Conservation (phyloP, 306 rosid species). For the Carpinus fangiana region DNA sequence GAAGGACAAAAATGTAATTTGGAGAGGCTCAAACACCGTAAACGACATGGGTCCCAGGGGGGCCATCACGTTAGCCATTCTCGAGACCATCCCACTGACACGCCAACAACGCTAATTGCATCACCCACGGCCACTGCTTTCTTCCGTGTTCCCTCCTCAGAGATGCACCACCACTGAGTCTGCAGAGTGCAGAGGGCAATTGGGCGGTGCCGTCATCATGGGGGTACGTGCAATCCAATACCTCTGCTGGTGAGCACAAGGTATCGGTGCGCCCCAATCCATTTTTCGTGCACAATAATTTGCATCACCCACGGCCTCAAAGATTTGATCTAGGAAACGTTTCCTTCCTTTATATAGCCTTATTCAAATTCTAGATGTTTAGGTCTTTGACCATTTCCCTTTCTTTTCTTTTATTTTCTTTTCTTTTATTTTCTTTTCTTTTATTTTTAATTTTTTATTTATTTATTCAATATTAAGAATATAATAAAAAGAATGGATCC, state of each 20-base stretch:
- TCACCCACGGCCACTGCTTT: background rate
- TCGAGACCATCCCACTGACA: slow-evolving; percentile 7
- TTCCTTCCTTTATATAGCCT: no score
- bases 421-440: no score
- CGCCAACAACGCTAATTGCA: background rate
- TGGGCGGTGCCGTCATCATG: background rate
- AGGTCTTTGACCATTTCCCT: no score
- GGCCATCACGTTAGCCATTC: slow-evolving; percentile 2
- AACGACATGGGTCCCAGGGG: background rate
- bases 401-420: no score
- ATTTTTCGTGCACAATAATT: background rate
- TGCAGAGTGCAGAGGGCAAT: no score
- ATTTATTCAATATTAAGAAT: no score
- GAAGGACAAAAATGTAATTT: background rate
- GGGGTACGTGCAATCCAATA: background rate
- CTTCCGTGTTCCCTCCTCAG: background rate
- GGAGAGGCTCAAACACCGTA: background rate
- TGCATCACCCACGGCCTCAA: background rate
- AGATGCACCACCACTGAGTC: background rate
- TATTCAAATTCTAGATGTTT: no score
- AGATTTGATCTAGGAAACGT: background rate
- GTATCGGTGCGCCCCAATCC: background rate
- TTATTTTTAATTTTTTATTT: no score
- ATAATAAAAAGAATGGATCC: no score
- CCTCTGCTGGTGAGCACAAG: background rate